phyloP scores from a whole-genome alignment of 2,329 filamentous ascomycete genomes.

The Leptographium wingfieldii region DNA sequence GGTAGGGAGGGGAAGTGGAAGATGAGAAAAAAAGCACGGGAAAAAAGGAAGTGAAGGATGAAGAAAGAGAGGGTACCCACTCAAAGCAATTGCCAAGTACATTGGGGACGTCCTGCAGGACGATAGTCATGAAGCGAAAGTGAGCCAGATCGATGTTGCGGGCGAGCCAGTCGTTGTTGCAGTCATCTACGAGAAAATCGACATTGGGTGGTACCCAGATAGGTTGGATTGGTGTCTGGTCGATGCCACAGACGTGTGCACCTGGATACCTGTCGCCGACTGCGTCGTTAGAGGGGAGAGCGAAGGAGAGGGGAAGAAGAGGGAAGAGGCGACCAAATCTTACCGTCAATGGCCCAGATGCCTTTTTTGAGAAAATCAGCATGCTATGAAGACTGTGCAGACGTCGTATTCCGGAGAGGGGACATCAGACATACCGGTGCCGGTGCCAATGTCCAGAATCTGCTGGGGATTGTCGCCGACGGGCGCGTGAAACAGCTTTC shows the following conservation, averaged over 20 bases:
- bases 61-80: background rate
- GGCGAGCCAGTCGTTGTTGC: constrained; percentile 1
- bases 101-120: constrained; percentile 35
- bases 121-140: constrained; percentile 33
- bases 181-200: constrained; percentile 59
- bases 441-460: constrained; percentile 8
- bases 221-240: constrained; percentile 34
- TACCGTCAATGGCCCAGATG: constrained; percentile 23
- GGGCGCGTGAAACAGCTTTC: constrained; percentile 28
- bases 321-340: constrained; percentile 16
- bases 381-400: background rate
- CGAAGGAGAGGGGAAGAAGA: background rate
- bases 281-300: background rate
- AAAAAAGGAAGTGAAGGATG: background rate
- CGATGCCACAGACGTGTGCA: constrained; percentile 18
- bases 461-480: constrained; percentile 18
- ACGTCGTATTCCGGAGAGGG: too few species aligned
- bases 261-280: constrained; percentile 6
- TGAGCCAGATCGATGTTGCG: constrained; percentile 37
- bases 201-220: constrained; percentile 56
- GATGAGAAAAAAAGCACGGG: background rate
- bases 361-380: background rate
- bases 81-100: constrained; percentile 18
- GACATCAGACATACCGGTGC: background rate
- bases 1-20: background rate